Conservation (phyloP, 352 stramenopile genomes). For the Pythium rhizo-oryzae region DNA sequence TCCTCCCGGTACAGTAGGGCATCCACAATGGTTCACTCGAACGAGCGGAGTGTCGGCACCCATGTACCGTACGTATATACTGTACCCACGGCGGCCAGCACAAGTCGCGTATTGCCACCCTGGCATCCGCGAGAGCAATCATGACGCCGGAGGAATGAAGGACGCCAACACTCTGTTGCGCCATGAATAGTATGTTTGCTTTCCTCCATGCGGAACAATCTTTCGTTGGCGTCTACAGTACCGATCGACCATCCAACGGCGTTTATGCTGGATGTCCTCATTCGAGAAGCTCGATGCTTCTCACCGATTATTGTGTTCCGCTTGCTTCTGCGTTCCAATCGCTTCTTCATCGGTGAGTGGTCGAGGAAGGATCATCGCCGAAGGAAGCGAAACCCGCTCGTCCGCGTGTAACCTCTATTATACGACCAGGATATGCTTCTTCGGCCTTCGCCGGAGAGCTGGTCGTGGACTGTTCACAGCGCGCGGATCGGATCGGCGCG, state of each 20-base stretch:
- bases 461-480: no score
- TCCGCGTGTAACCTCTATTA: no score
- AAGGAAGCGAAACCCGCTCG: no score
- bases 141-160: conserved; percentile 4
- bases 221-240: neutral
- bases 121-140: neutral
- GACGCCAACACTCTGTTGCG: conserved; percentile 1
- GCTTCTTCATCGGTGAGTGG: no score
- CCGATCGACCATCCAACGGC: neutral
- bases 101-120: neutral
- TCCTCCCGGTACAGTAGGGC: no score
- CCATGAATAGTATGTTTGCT: neutral
- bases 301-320: no score
- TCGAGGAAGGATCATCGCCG: no score
- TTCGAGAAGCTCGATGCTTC: neutral
- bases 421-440: no score
- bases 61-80: neutral
- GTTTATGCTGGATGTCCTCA: neutral
- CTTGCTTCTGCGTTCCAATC: no score
- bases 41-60: no score
- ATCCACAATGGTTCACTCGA: neutral
- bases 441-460: no score
- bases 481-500: no score
- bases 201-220: neutral
- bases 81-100: neutral